Base-by-base conservation (phyloP, 2,329 filamentous ascomycete species). In the Calonectria montana region DNA sequence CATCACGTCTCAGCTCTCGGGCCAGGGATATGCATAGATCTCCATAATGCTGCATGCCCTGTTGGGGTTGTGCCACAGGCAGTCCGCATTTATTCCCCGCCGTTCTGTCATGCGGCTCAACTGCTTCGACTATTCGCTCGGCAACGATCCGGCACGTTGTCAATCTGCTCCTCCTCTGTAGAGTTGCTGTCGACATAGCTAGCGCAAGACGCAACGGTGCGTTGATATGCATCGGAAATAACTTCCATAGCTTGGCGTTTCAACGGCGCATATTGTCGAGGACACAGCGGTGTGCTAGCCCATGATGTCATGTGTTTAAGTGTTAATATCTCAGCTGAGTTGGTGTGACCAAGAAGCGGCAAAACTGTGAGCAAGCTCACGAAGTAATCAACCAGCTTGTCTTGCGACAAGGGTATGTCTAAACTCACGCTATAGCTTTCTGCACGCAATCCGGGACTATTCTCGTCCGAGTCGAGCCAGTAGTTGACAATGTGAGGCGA, bases 1-100 rank as follows among this genome's bases (percentile, higher is more conserved):
- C 53, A 57, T 57, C 53, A 57, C 53, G n/a, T 57, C 53, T 57
- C 53, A 57, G 53, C 53, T 57, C 31, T 25, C n/a, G 21, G 18
- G 21, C 53, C 53, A 21, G n/a, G 53, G 8, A 57, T 12, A n/a
- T 8, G 53, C 53, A 57, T 10, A 23, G 6, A 31, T n/a, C 53
- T 57, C 53, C 53, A 57, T 23, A 35, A 39, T 35, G 29, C 31
- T 21, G 53, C 53, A 57, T 57, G 31, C 7, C 31, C 31, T 31
- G 53, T 57, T 57, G 10, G 31, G 9, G 21, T 39, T 57, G 53
- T 25, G 53, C 53, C n/a, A 57, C 50, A 37, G 18, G 18, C 48
- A 21, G 27, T 15, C 18, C 21, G 53, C n/a, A 16, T n/a, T n/a
- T 57, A 37, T 31, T 57, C 53, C 31, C 31, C 18, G 31, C 31